A percentile compares a stretch with the other conserved stretches of the same genome.
phyloP scores from a whole-genome alignment of 257 asterid genomes.

The Scutellaria baicalensis region DNA sequence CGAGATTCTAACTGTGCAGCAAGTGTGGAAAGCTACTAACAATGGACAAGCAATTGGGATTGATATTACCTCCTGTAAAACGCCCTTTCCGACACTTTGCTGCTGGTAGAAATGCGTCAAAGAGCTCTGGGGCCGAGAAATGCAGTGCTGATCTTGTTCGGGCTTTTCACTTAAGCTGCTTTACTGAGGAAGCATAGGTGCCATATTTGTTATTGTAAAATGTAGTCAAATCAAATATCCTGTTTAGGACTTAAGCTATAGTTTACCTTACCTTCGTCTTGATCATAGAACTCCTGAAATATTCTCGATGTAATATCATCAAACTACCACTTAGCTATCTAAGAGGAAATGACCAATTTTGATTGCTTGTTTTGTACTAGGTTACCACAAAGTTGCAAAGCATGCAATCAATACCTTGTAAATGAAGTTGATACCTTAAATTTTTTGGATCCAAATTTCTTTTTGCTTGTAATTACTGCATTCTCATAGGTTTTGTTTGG shows the following conservation, averaged over 20 bases:
- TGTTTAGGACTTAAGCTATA: background rate
- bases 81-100: constrained; percentile 51
- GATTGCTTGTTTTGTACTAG: background rate
- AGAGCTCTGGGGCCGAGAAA: constrained; percentile 24
- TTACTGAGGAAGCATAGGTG: constrained; percentile 40
- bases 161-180: constrained; percentile 74
- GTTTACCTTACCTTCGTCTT: background rate
- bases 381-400: background rate
- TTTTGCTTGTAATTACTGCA: background rate
- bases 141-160: constrained; percentile 25
- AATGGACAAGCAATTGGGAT: constrained; percentile 75
- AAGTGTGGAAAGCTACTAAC: constrained; percentile 69
- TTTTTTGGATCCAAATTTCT: background rate
- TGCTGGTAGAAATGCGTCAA: constrained; percentile 25
- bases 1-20: constrained; percentile 31
- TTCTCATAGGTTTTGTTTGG: background rate
- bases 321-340: too few species aligned
- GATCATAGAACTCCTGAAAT: background rate
- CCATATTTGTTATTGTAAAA: constrained; percentile 8
- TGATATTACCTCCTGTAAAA: constrained; percentile 68
- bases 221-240: background rate
- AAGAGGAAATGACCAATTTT: too few species aligned
- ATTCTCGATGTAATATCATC: background rate
- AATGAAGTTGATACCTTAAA: background rate
- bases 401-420: background rate